Conservation (phyloP, 2,329 filamentous ascomycete species). For the Clonostachys sp. region DNA sequence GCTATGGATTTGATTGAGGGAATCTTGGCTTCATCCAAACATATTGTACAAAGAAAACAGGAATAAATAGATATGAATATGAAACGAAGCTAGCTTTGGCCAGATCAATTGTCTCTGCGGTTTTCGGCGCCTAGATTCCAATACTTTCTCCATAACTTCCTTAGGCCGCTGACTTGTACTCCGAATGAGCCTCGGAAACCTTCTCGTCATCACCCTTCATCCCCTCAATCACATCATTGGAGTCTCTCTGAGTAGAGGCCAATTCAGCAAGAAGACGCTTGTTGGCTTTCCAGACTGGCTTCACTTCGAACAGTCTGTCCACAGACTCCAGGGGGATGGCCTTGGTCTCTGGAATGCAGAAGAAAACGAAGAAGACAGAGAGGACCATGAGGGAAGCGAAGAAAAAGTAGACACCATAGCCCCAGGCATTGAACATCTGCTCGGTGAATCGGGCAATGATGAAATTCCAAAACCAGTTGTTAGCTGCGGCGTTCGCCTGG, state of each 20-base stretch:
- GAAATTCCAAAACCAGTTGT: conserved; percentile 73
- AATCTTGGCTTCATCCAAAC: no score
- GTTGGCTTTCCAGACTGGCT: conserved; percentile 39
- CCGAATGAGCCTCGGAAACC: no score
- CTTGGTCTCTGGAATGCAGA: conserved; percentile 63
- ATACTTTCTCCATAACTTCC: no score
- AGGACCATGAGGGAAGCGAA: conserved; percentile 60
- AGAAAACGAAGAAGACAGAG: conserved; percentile 55
- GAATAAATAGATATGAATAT: no score
- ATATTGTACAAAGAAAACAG: no score
- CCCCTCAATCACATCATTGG: no score
- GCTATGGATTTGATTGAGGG: no score
- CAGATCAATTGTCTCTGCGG: no score
- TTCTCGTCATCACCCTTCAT: no score
- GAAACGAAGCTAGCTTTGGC: no score
- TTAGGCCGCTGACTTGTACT: no score
- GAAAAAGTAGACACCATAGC: conserved; percentile 66
- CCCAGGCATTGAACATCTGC: conserved; percentile 55
- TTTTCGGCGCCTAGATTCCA: no score
- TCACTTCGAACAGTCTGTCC: conserved; percentile 54
- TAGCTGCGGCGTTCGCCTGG: conserved; percentile 66
- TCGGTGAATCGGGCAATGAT: conserved; percentile 64
- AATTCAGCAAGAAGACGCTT: conserved; percentile 37
- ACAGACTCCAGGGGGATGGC: conserved; percentile 60
- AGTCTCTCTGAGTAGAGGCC: neutral